Evolutionary conservation across 352 stramenopile genomes (phyloP).

Genomic region (Paralagenidium karlingii): DNA sequence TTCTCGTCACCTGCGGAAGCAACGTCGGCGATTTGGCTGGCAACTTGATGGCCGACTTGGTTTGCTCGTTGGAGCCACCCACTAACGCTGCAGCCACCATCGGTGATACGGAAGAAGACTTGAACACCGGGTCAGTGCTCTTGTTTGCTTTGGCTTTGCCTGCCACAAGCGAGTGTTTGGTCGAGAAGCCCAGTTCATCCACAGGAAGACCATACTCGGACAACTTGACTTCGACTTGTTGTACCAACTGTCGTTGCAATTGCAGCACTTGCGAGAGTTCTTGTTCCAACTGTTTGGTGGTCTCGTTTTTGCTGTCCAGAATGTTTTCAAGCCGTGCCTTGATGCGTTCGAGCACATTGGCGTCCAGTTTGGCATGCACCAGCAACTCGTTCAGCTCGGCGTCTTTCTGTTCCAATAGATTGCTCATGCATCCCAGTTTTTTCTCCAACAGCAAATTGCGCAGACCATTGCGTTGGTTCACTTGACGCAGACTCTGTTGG

Average conservation of each 20-base stretch:
- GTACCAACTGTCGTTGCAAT: slow-evolving; percentile 71
- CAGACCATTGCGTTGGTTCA: slow-evolving; percentile 90
- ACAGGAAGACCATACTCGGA: slow-evolving; percentile 82
- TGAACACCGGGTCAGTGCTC: no score
- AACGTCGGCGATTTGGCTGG: no score
- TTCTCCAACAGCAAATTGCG: slow-evolving; percentile 92
- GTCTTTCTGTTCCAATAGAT: slow-evolving; percentile 84
- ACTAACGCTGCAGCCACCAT: no score
- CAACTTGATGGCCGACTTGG: no score
- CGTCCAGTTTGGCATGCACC: slow-evolving; percentile 83
- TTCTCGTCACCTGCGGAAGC: no score
- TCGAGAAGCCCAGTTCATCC: slow-evolving; percentile 85
- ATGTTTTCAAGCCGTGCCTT: slow-evolving; percentile 83
- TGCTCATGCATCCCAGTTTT: slow-evolving; percentile 78
- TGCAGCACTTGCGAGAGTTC: slow-evolving; percentile 57
- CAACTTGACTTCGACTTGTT: slow-evolving; percentile 79
- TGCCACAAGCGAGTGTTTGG: no score
- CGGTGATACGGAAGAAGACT: no score
- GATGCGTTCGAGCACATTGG: slow-evolving; percentile 66
- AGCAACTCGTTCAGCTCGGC: slow-evolving; percentile 89
- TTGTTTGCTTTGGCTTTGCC: no score
- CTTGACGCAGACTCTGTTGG: slow-evolving; percentile 82
- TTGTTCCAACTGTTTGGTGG: slow-evolving; percentile 73
- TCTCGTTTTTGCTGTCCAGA: slow-evolving; percentile 78
- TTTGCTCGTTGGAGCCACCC: no score